Conservation (phyloP, 73 alveolate genomes). For the Tetrahymena thermophila region DNA sequence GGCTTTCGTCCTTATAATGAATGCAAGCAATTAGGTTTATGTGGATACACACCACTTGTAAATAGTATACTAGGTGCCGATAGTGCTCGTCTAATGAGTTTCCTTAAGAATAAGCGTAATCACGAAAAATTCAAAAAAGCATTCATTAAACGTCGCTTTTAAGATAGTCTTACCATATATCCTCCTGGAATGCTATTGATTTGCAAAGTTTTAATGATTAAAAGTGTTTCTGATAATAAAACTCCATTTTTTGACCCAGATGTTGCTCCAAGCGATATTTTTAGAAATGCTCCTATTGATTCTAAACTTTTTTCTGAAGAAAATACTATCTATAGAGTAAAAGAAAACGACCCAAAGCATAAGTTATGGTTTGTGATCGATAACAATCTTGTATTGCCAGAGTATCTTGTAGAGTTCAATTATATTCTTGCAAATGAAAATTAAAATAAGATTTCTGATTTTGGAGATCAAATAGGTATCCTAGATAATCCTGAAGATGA, state of each 20-base stretch:
- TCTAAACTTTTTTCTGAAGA: constrained; percentile 21
- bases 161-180: constrained; percentile 44
- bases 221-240: constrained; percentile 56
- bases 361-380: constrained; percentile 78
- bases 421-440: constrained; percentile 34
- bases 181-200: constrained; percentile 71
- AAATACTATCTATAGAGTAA: constrained; percentile 57
- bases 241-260: constrained; percentile 47
- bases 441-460: constrained; percentile 35
- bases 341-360: constrained; percentile 60
- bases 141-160: constrained; percentile 38
- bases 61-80: constrained; percentile 72
- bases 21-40: constrained; percentile 48
- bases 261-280: constrained; percentile 54
- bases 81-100: constrained; percentile 47
- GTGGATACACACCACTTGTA: constrained; percentile 56
- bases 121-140: constrained; percentile 31
- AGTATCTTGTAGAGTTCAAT: constrained; percentile 79
- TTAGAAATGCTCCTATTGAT: constrained; percentile 57
- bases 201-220: constrained; percentile 71
- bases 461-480: constrained; percentile 34
- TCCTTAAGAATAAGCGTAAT: constrained; percentile 45
- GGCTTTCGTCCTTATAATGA: constrained; percentile 70
- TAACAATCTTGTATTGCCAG: constrained; percentile 76
- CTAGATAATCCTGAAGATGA: constrained; percentile 35